Conservation (phyloP, 345 rosid genomes). For the Hibiscus syriacus region DNA sequence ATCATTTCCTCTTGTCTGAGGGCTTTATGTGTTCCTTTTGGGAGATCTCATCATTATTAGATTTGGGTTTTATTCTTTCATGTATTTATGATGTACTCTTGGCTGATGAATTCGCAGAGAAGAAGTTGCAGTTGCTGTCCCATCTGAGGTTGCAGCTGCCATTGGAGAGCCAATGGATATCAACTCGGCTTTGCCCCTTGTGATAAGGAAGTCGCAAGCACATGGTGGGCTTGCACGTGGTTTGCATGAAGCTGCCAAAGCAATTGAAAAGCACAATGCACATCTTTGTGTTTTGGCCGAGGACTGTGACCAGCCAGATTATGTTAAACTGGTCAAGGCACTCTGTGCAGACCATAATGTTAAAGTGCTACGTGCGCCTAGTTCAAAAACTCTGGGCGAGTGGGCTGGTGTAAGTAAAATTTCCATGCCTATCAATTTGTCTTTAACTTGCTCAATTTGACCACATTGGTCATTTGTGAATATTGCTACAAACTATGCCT, state of each 20-base stretch:
- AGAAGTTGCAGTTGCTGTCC: constrained; percentile 35
- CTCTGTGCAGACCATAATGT: constrained; percentile 68
- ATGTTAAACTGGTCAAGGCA: constrained; percentile 56
- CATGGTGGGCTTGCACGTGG: neutral
- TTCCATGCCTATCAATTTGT: too few relatives aligned
- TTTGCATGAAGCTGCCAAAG: neutral
- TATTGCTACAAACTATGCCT: too few relatives aligned
- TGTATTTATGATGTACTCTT: neutral
- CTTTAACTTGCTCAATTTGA: neutral
- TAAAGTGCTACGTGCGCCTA: constrained; percentile 45
- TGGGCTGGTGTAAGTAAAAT: constrained; percentile 84
- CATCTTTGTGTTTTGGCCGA: constrained; percentile 63
- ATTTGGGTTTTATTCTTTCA: neutral
- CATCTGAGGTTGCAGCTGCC: neutral
- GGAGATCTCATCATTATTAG: neutral
- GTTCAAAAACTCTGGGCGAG: constrained; percentile 73
- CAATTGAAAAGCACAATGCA: neutral
- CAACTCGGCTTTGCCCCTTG: neutral
- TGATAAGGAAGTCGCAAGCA: neutral
- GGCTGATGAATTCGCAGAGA: constrained; percentile 35
- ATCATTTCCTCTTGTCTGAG: too few relatives aligned
- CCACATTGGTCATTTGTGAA: too few relatives aligned
- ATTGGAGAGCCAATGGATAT: neutral
- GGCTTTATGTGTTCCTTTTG: neutral
- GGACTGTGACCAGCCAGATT: constrained; percentile 76